Evolutionary conservation across 2,329 filamentous ascomycete species (phyloP).

Genomic region (Orbilia javanica): DNA sequence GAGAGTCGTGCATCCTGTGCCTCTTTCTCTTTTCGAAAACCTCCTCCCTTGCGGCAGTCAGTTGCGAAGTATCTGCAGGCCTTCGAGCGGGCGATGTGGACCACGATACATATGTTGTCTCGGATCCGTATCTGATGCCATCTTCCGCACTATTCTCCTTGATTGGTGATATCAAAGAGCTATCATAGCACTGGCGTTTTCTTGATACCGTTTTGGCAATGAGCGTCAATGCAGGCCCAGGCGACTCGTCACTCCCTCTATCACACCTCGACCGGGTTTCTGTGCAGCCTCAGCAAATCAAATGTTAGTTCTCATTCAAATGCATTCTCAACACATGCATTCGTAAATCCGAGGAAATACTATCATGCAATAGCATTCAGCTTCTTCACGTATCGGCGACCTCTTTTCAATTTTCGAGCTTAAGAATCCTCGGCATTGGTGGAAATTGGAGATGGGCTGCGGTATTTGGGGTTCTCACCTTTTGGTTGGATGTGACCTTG

Average conservation of each 20-base stretch:
- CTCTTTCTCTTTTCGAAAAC: constrained; percentile 43
- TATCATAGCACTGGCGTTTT: constrained; percentile 49
- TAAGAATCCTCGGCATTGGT: not conserved
- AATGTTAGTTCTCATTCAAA: constrained; percentile 22
- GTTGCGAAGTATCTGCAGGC: constrained; percentile 14
- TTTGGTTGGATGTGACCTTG: constrained; percentile 10
- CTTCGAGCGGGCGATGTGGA: constrained; percentile 39
- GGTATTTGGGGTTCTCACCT: constrained; percentile 35
- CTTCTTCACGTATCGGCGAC: constrained; percentile 45
- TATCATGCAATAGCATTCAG: constrained; percentile 39
- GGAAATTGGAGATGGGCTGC: constrained; percentile 11
- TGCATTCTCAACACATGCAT: constrained; percentile 30
- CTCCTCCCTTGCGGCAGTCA: constrained; percentile 10
- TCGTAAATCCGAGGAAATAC: constrained; percentile 7
- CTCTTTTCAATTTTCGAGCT: constrained; percentile 7
- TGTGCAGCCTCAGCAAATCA: constrained; percentile 53
- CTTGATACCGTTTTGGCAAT: constrained; percentile 26
- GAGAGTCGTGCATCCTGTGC: constrained; percentile 57
- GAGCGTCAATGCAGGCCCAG: constrained; percentile 40
- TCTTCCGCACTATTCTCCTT: constrained; percentile 39
- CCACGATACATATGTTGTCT: constrained; percentile 41
- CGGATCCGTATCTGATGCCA: constrained; percentile 37
- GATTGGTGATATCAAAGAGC: constrained; percentile 55
- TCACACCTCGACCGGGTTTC: constrained; percentile 21
- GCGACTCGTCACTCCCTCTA: constrained; percentile 30